Evolutionary conservation across 169 alveolate genomes (phyloP).

Genomic region (Blepharisma undulans): DNA sequence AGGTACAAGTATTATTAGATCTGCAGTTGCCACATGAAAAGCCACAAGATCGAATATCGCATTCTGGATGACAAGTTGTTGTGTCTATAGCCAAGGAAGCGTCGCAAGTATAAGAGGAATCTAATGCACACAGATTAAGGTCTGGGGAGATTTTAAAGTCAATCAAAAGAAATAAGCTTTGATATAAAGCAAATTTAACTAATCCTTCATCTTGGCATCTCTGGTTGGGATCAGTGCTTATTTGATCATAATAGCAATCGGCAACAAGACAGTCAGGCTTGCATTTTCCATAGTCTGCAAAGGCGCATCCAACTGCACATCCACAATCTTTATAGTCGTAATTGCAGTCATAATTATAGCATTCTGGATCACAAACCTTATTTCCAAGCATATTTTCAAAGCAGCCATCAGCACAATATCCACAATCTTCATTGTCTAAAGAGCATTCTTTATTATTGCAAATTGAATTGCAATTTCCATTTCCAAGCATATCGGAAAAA

Average conservation of each 20-base stretch:
- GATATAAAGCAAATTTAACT: background rate
- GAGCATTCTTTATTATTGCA: background rate
- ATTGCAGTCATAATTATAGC: background rate
- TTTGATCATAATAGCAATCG: background rate
- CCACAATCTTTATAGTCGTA: background rate
- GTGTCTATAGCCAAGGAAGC: background rate
- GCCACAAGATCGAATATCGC: background rate
- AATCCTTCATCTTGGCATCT: background rate
- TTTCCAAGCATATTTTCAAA: background rate
- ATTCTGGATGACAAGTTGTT: background rate
- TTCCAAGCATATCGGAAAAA: background rate
- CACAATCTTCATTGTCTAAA: background rate
- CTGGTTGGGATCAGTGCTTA: background rate
- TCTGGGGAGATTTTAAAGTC: background rate
- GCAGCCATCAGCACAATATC: constrained; percentile 24
- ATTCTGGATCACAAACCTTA: background rate
- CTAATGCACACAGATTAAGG: background rate
- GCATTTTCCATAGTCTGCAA: background rate
- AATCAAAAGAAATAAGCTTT: background rate
- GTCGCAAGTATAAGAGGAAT: background rate
- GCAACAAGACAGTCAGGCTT: background rate
- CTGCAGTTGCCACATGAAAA: background rate
- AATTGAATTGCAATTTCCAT: background rate
- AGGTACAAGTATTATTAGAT: background rate
- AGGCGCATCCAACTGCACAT: constrained; percentile 1